Evolutionary conservation across 352 stramenopile species (phyloP), one percentile per base, ranked within the genome.

Genomic region (Pythium brachiatum): DNA sequence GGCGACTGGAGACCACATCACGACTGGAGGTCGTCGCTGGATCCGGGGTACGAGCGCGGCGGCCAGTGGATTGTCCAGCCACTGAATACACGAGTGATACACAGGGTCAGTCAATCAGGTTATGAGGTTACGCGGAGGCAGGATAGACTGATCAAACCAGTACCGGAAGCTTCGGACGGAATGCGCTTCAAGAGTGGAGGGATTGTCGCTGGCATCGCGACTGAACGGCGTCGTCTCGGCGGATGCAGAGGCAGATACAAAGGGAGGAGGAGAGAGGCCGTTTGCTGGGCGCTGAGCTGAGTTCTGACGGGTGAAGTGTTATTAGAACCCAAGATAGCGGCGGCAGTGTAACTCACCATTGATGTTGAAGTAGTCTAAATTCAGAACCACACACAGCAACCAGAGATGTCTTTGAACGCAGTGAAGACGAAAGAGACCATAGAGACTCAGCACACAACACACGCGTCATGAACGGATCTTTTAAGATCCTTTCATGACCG

Each of bases 41-140:
- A 6, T 68, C 62, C 0, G 62, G 62, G 15, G 62, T 68, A 34
- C 53, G 60, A 15, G 53, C 53, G 9, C 53, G 60, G 3, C 60
- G 53, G 13, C 43, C 60, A 29, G 41, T 56, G 1, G 20, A 27
- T 5, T 61, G 51, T 12, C 60, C 41, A 21, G 23, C 43, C 16
- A 27, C 8, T 51, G 47, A 34, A 54, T 54, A 51, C 23, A 18
- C 36, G 20, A 16, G 16, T 36, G 20, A 41, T 18, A 34, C 25
- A 31, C 15, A 11, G 6, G 41, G 41, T 13, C 20, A 52, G 4
- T 6, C 7, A 29, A 5, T 52, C 21, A 26, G 26, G 9, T 34
- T 34, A 34, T 34, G 29, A 41, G 7, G 1, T 8, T 44, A 41
- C 3, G 27, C 23, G 5, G 23, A 7, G 29, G n/a, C 21, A 16